A percentile compares a stretch with the other conserved stretches of the same genome.
These are phyloP conservation scores for Solanum aculeatissimum DNA, from an alignment of 305 asterid species.

Conservation along the genomic window DNA sequence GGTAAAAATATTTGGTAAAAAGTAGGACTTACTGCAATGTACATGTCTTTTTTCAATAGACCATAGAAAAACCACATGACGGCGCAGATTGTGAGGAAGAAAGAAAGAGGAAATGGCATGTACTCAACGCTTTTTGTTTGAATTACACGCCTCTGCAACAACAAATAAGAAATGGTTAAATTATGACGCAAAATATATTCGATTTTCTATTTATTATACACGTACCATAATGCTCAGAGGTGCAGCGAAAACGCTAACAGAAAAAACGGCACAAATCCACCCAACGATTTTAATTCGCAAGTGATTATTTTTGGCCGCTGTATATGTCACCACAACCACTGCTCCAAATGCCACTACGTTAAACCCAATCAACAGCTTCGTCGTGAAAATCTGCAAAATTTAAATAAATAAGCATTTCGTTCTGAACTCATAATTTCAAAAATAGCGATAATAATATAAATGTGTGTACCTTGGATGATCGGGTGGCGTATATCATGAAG, in stretches of 20 bases:
- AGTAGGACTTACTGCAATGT: conserved; percentile 45
- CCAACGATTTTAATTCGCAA: conserved; percentile 39
- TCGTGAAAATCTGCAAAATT: conserved; percentile 34
- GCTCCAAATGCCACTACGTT: conserved; percentile 28
- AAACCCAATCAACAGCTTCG: conserved; percentile 29
- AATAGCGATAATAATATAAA: background rate
- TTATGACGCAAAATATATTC: background rate
- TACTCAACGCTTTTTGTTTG: conserved; percentile 65
- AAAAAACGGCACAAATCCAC: conserved; percentile 70
- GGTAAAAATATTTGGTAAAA: background rate
- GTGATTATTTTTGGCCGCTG: background rate
- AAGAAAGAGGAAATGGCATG: conserved; percentile 63
- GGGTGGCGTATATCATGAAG: conserved; percentile 53
- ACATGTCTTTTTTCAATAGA: conserved; percentile 42
- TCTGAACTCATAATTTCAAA: background rate
- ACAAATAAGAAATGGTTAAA: background rate
- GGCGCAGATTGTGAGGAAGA: conserved; percentile 66
- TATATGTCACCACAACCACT: conserved; percentile 16
- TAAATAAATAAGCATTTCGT: background rate
- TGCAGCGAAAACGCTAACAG: conserved; percentile 59
- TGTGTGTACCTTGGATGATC: conserved; percentile 27
- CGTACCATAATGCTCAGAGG: conserved; percentile 74
- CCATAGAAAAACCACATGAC: conserved; percentile 79
- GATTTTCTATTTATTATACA: background rate
- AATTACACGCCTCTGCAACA: conserved; percentile 51